Conservation (phyloP, 2,329 filamentous ascomycete genomes). For the Cladosporium austrohemisphaericum region DNA sequence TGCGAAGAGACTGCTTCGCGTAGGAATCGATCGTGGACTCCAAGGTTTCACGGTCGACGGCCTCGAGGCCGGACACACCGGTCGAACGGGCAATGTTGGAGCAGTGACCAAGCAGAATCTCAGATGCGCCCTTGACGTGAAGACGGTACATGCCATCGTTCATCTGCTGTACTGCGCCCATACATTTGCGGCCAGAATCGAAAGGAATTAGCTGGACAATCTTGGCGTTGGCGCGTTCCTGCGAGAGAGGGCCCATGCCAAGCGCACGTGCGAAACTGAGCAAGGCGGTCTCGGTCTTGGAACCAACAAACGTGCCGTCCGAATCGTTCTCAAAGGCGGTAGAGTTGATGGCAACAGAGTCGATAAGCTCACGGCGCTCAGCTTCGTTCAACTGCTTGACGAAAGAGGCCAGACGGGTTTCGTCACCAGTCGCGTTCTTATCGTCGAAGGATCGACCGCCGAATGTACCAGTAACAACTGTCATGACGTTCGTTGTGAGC, state of each 20-base stretch:
- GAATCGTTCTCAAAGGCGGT: slow-evolving; percentile 66
- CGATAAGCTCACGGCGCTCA: slow-evolving; percentile 55
- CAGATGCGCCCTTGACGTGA: slow-evolving; percentile 50
- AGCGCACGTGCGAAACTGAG: slow-evolving; percentile 66
- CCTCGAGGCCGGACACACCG: slow-evolving; percentile 49
- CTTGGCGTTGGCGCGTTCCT: slow-evolving; percentile 60
- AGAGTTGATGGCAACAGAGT: slow-evolving; percentile 66
- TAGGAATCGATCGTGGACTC: slow-evolving; percentile 70
- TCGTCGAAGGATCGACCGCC: slow-evolving; percentile 43
- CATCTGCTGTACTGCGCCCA: slow-evolving; percentile 60
- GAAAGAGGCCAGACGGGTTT: slow-evolving; percentile 52
- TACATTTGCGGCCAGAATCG: slow-evolving; percentile 66
- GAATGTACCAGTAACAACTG: slow-evolving; percentile 67
- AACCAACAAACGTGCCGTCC: slow-evolving; percentile 65
- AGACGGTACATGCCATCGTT: slow-evolving; percentile 54
- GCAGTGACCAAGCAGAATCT: slow-evolving; percentile 49
- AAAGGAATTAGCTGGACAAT: slow-evolving; percentile 58
- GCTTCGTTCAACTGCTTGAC: slow-evolving; percentile 49
- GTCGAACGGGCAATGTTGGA: slow-evolving; percentile 56
- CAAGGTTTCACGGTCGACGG: slow-evolving; percentile 56
- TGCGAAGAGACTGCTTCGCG: slow-evolving; percentile 74
- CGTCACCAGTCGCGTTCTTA: slow-evolving; percentile 49
- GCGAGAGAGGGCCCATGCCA: slow-evolving; percentile 58
- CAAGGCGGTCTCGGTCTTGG: slow-evolving; percentile 73
- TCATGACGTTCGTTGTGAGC: slow-evolving; percentile 72